These are phyloP conservation scores for Kodamaea suecica DNA, from an alignment of 1,139 yeast genomes.

Conservation along the genomic window DNA sequence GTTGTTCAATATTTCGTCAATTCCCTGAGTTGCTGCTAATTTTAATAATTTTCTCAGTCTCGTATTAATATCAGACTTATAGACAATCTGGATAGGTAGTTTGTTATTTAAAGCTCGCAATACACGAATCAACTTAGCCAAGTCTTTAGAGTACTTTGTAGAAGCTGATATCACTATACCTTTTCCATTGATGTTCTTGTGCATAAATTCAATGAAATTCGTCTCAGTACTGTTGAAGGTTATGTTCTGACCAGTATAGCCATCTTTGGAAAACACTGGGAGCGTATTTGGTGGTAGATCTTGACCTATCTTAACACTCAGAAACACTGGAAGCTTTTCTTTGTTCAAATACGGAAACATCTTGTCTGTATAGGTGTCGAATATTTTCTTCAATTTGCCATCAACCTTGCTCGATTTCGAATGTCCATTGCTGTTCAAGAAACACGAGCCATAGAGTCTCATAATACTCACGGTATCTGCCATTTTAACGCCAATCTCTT, in stretches of 20 bases:
- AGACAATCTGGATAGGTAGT: constrained; percentile 41
- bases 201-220: constrained; percentile 23
- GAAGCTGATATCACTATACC: constrained; percentile 43
- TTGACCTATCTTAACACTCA: constrained; percentile 8
- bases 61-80: constrained; percentile 33
- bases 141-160: constrained; percentile 31
- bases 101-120: constrained; percentile 39
- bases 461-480: constrained; percentile 35
- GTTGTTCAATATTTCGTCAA: constrained; percentile 25
- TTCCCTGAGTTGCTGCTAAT: constrained; percentile 33
- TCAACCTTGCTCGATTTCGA: constrained; percentile 3
- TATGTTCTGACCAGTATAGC: constrained; percentile 9
- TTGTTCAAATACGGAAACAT: constrained; percentile 31
- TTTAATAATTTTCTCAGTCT: constrained; percentile 20
- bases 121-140: constrained; percentile 34
- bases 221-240: constrained; percentile 10
- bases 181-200: constrained; percentile 27
- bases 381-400: constrained; percentile 6
- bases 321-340: constrained; percentile 23
- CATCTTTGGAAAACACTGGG: constrained; percentile 11
- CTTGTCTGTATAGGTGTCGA: constrained; percentile 21
- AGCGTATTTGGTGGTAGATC: constrained; percentile 13
- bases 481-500: constrained; percentile 28
- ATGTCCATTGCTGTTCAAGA: constrained; percentile 14
- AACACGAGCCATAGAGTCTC: constrained; percentile 39